Conservation (phyloP, 2,329 filamentous ascomycete species). For the Chrysoporthe puriensis region DNA sequence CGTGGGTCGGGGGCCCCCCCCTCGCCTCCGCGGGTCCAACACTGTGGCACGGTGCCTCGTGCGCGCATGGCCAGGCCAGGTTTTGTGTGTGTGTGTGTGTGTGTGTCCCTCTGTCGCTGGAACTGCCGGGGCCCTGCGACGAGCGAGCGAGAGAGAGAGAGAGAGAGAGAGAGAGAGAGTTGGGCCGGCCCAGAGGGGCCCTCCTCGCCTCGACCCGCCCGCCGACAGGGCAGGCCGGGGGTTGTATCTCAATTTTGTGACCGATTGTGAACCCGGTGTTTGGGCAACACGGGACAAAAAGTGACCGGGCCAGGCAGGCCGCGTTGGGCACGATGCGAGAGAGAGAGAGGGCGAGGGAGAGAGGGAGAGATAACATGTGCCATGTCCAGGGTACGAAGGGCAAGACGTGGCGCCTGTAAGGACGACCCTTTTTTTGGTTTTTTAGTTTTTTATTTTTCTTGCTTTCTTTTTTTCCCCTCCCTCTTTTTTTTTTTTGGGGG, state of each 20-base stretch:
- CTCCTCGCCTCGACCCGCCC: not conserved
- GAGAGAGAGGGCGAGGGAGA: not conserved
- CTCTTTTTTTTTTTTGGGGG: no score
- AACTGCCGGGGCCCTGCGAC: no score
- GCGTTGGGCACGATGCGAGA: no score
- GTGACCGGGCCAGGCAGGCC: no score
- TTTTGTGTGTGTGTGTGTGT: no score
- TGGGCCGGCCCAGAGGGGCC: not conserved
- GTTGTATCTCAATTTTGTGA: not conserved
- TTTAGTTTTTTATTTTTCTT: no score
- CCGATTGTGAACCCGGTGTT: not conserved
- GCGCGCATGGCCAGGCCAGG: conserved; percentile 12
- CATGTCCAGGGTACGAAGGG: not conserved
- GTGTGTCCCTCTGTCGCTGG: not conserved
- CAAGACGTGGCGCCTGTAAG: not conserved
- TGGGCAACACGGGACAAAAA: not conserved
- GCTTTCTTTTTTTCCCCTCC: no score
- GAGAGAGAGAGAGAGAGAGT: not conserved
- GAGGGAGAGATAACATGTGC: not conserved
- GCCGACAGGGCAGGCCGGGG: not conserved
- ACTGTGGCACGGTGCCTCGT: conserved; percentile 11
- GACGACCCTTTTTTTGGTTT: no score
- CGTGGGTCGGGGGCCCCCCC: conserved; percentile 12
- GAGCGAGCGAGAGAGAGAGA: not conserved
- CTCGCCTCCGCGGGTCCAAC: conserved; percentile 5